These are phyloP conservation scores for Hysterium pulicare DNA, from an alignment of 2,329 filamentous ascomycete species.

Conservation along the genomic window DNA sequence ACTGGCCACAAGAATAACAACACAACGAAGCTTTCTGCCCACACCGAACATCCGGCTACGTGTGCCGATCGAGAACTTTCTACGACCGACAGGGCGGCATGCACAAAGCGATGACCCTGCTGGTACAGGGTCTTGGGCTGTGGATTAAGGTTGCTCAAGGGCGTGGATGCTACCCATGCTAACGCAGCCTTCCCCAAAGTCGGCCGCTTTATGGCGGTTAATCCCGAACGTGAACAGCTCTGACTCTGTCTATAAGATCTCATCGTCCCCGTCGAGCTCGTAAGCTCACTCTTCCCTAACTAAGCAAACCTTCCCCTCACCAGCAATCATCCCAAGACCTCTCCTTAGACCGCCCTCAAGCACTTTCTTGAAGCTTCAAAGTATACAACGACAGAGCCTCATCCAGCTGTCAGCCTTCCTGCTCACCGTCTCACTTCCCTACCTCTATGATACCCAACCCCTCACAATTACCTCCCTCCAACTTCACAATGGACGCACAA, in stretches of 20 bases:
- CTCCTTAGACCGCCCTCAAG: conserved; percentile 2
- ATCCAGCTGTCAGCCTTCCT: conserved; percentile 2
- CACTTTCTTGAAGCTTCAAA: conserved; percentile 2
- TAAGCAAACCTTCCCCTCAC: conserved; percentile 13
- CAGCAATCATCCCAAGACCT: conserved; percentile 9
- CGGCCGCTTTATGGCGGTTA: conserved; percentile 14
- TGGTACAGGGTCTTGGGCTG: not conserved
- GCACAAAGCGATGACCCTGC: not conserved
- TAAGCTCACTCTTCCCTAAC: conserved; percentile 24
- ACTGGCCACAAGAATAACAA: conserved; percentile 4
- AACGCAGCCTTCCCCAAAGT: conserved; percentile 17
- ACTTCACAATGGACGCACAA: conserved; percentile 37
- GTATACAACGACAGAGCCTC: conserved; percentile 1
- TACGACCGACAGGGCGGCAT: no score
- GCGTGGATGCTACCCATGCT: conserved; percentile 16
- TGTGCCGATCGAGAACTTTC: no score
- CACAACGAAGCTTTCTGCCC: not conserved
- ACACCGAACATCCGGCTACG: not conserved
- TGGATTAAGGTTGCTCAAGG: not conserved
- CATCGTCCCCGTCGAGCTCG: conserved; percentile 27
- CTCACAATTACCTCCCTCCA: no score
- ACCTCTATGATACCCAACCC: conserved; percentile 4
- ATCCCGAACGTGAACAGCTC: conserved; percentile 19
- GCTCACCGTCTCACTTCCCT: conserved; percentile 6
- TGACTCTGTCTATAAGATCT: conserved; percentile 30